Evolutionary conservation across 2,329 filamentous ascomycete species (phyloP).

Genomic region (Phialemonium atrogriseum): DNA sequence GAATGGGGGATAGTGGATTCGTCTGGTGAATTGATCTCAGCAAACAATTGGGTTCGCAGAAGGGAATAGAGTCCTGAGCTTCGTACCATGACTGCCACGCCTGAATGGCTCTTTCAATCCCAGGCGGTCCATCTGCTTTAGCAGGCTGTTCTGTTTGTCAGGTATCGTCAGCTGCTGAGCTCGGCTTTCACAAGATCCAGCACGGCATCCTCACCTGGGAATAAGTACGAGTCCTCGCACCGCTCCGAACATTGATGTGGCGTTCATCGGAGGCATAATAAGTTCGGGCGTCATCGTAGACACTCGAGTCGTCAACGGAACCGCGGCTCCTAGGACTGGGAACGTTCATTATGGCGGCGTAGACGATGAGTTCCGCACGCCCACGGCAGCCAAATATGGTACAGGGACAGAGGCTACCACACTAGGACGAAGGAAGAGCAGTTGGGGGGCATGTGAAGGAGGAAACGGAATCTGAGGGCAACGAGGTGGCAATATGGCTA

Average conservation of each 20-base stretch:
- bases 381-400: no score
- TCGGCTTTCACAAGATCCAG: background rate
- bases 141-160: slow-evolving; percentile 37
- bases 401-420: no score
- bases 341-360: slow-evolving; percentile 3
- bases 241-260: slow-evolving; percentile 35
- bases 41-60: slow-evolving; percentile 2
- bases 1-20: slow-evolving; percentile 56
- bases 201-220: slow-evolving; percentile 35
- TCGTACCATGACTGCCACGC: slow-evolving; percentile 50
- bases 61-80: background rate
- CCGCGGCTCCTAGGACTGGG: slow-evolving; percentile 13
- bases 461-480: no score
- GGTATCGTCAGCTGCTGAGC: slow-evolving; percentile 17
- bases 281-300: slow-evolving; percentile 50
- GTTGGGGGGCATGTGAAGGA: no score
- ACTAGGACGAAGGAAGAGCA: no score
- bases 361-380: no score
- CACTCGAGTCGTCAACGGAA: slow-evolving; percentile 37
- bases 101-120: slow-evolving; percentile 46
- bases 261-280: slow-evolving; percentile 51
- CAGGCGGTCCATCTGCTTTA: slow-evolving; percentile 44
- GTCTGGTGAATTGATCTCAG: slow-evolving; percentile 43
- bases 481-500: no score
- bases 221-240: slow-evolving; percentile 45